Base-by-base conservation (phyloP, 78 protist species). In the Emiliania huxleyi region DNA sequence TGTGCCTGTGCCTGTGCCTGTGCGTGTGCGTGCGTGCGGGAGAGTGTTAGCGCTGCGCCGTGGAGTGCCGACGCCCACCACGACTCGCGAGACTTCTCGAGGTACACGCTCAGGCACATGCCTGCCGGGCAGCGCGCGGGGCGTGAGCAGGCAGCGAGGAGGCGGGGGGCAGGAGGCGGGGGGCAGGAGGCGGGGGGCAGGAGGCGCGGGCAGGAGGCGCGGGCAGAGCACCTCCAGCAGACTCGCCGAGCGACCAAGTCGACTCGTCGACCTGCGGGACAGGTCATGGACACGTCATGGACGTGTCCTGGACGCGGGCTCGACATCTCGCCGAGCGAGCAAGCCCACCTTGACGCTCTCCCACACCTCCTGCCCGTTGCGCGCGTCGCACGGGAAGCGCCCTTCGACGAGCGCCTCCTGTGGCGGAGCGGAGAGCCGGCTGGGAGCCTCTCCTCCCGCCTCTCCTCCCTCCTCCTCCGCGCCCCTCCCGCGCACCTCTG, bases 321-420 rank as follows among this genome's bases (percentile, higher is more conserved):
- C n/a, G n/a, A n/a, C n/a, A n/a, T n/a, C 46, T 81, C 40, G 40
- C 23, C 38, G 42, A 81, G 8, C 22, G 5, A 18, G 56, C 89
- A 81, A 29, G 2, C 11, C 22, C 56, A 29, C 40, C 18, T 29
- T 3, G 56, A 81, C 89, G 44, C 8, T 44, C 89, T 81, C 89
- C 89, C 89, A 81, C 1, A 81, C 37, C 49, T 44, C 52, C 22
- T 40, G 6, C 33, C 56, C 56, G 56, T 81, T 81, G 5, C 89
- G 48, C 18, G 23, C 55, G 89, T 81, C 89, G 89, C 89, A 81
- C 2, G 89, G 89, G 89, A n/a, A 81, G 89, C 19, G 26, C 25
- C 4, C 89, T 4, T 81, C 89, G 37, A 81, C 1, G 35, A 81
- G 11, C 19, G 89, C 12, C 40, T 21, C 38, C 56, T 0, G 19